Conservation (phyloP, 2,329 filamentous ascomycete genomes). For the Rhexocercosporidium sp. region DNA sequence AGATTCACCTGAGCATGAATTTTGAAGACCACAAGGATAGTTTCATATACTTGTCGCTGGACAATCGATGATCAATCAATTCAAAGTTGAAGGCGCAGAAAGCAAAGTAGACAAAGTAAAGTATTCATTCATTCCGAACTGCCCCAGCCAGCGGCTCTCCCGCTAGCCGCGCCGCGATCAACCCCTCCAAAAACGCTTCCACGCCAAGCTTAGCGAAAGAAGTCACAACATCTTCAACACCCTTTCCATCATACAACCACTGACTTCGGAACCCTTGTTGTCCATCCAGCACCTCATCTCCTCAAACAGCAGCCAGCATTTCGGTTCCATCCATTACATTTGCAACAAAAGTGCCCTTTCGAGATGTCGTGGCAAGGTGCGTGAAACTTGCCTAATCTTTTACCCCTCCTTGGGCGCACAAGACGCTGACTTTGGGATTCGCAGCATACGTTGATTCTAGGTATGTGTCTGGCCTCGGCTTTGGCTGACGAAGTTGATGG, state of each 20-base stretch:
- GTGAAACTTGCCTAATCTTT: conserved; percentile 35
- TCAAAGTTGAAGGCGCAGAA: neutral
- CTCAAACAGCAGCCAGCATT: conserved; percentile 8
- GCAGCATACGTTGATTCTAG: conserved; percentile 67
- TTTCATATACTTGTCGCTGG: neutral
- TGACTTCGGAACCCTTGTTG: conserved; percentile 14
- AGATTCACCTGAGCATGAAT: neutral
- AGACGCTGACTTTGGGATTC: conserved; percentile 27
- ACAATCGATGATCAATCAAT: neutral
- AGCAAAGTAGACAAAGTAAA: neutral
- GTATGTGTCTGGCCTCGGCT: conserved; percentile 47
- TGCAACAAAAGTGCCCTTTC: conserved; percentile 27
- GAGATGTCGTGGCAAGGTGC: conserved; percentile 80
- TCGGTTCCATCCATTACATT: conserved; percentile 10
- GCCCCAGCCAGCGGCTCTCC: neutral
- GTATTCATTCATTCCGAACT: no score
- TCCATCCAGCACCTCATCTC: conserved; percentile 9
- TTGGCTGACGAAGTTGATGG: neutral
- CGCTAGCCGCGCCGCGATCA: neutral
- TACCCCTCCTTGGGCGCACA: conserved; percentile 37
- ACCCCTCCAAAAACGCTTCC: conserved; percentile 10
- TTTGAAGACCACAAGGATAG: neutral
- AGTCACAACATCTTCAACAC: conserved; percentile 24
- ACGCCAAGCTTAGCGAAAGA: conserved; percentile 8
- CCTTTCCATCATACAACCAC: conserved; percentile 25